Conservation (phyloP, 257 asterid species). For the Solanum ossicruentum region DNA sequence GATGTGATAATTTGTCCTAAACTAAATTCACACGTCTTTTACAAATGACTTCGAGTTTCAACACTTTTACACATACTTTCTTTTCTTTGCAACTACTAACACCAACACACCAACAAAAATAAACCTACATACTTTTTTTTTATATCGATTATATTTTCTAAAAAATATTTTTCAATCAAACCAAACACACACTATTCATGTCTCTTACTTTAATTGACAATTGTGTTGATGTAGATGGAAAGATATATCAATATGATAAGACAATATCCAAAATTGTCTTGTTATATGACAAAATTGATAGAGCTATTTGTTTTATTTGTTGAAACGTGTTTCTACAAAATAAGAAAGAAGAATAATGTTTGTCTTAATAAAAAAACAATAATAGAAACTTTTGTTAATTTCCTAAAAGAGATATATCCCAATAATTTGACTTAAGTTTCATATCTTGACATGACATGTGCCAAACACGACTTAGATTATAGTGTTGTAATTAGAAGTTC, state of each 20-base stretch:
- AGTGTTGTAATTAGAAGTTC: neutral
- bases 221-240: neutral
- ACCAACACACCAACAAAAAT: neutral
- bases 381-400: neutral
- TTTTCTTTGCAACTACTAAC: neutral
- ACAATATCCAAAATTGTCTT: neutral
- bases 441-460: neutral
- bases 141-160: neutral
- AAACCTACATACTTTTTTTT: neutral
- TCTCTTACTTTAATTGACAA: neutral
- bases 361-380: neutral
- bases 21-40: neutral
- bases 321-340: neutral
- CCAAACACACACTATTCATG: neutral
- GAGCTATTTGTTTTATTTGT: neutral
- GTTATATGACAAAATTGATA: neutral
- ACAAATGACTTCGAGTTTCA: neutral
- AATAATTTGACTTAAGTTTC: neutral
- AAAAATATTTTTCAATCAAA: neutral
- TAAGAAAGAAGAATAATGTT: neutral
- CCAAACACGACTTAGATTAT: neutral
- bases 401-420: neutral
- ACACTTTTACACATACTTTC: fast-evolving
- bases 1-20: neutral
- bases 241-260: neutral